A percentile compares a stretch with the other conserved stretches of the same genome.
phyloP scores from a whole-genome alignment of 352 stramenopile genomes.

The Elongisporangium senticosum region DNA sequence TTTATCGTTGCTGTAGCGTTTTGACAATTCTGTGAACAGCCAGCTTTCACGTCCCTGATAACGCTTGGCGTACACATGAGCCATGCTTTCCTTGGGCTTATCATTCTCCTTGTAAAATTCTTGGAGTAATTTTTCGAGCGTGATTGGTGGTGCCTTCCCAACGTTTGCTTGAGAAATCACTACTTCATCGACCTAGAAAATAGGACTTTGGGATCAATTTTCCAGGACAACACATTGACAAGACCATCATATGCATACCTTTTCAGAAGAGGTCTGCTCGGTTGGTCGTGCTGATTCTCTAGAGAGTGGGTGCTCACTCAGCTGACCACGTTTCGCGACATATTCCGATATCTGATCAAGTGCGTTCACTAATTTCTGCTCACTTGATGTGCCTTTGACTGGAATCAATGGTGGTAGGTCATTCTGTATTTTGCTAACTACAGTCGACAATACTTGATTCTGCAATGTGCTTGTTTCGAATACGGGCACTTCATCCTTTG shows the following conservation, averaged over 20 bases:
- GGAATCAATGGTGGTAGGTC: not conserved
- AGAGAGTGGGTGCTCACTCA: not conserved
- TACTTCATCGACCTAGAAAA: not conserved
- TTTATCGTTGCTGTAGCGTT: slow-evolving; percentile 50
- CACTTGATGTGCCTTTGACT: not conserved
- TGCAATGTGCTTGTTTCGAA: not conserved
- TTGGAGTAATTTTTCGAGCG: slow-evolving; percentile 45
- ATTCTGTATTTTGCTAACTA: not conserved
- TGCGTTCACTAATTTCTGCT: not conserved
- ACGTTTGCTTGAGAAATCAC: not conserved
- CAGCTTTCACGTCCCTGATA: slow-evolving; percentile 63
- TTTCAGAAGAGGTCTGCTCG: not conserved
- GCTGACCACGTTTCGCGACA: not conserved
- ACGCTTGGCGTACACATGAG: slow-evolving; percentile 54
- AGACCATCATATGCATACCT: not conserved
- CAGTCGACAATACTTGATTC: not conserved
- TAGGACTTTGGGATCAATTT: not conserved
- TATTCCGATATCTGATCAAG: not conserved
- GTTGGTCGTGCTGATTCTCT: not conserved
- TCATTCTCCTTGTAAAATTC: slow-evolving; percentile 66
- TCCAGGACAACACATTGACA: not conserved
- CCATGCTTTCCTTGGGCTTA: slow-evolving; percentile 54
- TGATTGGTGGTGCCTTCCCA: not conserved
- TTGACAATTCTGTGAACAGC: slow-evolving; percentile 58
- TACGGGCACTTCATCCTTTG: not conserved